Conservation (phyloP, 2,329 filamentous ascomycete genomes). For the Botryosphaeria dothidea region DNA sequence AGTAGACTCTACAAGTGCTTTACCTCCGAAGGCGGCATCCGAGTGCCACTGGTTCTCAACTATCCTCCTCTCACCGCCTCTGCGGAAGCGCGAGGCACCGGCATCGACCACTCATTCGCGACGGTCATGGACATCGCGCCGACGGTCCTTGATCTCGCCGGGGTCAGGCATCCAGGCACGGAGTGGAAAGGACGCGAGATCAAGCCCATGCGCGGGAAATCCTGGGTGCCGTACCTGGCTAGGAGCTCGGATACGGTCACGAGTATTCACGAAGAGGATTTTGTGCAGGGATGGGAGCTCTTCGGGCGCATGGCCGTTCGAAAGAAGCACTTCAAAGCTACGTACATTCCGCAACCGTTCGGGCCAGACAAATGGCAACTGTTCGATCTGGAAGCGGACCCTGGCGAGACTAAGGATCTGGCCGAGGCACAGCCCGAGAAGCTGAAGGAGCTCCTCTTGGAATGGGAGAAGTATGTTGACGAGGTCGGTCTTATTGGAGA, state of each 20-base stretch:
- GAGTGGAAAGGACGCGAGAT: constrained; percentile 32
- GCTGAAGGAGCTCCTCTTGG: constrained; percentile 30
- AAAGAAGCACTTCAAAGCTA: constrained; percentile 38
- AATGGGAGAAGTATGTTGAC: constrained; percentile 28
- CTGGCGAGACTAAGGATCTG: constrained; percentile 36
- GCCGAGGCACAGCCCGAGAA: constrained; percentile 27
- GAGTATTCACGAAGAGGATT: constrained; percentile 29
- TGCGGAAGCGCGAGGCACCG: constrained; percentile 2
- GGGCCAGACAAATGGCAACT: constrained; percentile 37
- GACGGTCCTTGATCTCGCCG: constrained; percentile 39
- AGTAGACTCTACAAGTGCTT: constrained; percentile 26
- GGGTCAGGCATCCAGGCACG: constrained; percentile 32
- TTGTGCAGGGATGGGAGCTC: constrained; percentile 37
- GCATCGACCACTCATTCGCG: constrained; percentile 33
- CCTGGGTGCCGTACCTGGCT: constrained; percentile 32
- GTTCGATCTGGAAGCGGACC: constrained; percentile 34
- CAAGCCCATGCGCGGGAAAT: constrained; percentile 33
- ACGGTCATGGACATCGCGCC: constrained; percentile 42
- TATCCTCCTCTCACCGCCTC: constrained; percentile 26
- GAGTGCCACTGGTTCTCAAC: constrained; percentile 39
- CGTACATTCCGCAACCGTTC: constrained; percentile 31
- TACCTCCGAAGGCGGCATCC: constrained; percentile 33
- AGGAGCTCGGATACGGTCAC: neutral
- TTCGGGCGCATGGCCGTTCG: constrained; percentile 37
- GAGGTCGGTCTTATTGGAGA: constrained; percentile 2